Evolutionary conservation across 495 filamentous ascomycete genomes (phyloP).

Genomic region (Talaromyces ruber): DNA sequence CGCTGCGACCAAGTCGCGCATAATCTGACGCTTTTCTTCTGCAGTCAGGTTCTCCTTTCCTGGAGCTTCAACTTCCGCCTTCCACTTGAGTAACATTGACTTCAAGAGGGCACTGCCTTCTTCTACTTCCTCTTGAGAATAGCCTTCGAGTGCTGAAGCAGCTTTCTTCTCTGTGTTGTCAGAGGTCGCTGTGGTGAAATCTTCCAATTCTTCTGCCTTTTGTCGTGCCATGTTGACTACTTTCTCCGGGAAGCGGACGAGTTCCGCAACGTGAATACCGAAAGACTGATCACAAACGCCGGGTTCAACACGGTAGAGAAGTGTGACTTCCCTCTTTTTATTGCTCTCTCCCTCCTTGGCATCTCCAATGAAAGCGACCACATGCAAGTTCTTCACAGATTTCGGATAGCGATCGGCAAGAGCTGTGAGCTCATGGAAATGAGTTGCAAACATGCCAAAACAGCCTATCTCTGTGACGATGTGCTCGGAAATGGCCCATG

Average conservation of each 20-base stretch:
- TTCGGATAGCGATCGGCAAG: slow-evolving; percentile 75
- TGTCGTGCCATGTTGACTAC: slow-evolving; percentile 98
- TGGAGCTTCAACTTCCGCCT: slow-evolving; percentile 62
- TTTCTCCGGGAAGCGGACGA: slow-evolving; percentile 95
- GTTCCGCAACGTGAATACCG: slow-evolving; percentile 95
- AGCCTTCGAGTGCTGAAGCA: slow-evolving; percentile 36
- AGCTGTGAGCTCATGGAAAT: slow-evolving; percentile 96
- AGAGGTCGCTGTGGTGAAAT: slow-evolving; percentile 60
- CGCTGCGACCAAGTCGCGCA: slow-evolving; percentile 68
- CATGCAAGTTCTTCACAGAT: slow-evolving; percentile 81
- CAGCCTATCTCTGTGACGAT: slow-evolving; percentile 92
- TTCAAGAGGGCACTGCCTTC: slow-evolving; percentile 85
- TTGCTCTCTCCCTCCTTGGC: slow-evolving; percentile 26
- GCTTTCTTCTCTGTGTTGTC: slow-evolving; percentile 50
- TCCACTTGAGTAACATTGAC: slow-evolving; percentile 80
- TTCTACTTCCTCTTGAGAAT: slow-evolving; percentile 80
- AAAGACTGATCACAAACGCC: slow-evolving; percentile 96
- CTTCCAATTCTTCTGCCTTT: slow-evolving; percentile 96
- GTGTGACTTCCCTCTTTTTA: slow-evolving; percentile 73
- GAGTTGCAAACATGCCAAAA: slow-evolving; percentile 90
- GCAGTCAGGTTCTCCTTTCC: slow-evolving; percentile 47
- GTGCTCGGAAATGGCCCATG: slow-evolving; percentile 97
- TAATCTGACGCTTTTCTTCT: slow-evolving; percentile 68
- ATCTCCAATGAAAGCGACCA: slow-evolving; percentile 87
- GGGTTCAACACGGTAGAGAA: slow-evolving; percentile 92